Evolutionary conservation across 2,329 filamentous ascomycete genomes (phyloP).

Genomic region (Ophiostoma himal-ulmi): DNA sequence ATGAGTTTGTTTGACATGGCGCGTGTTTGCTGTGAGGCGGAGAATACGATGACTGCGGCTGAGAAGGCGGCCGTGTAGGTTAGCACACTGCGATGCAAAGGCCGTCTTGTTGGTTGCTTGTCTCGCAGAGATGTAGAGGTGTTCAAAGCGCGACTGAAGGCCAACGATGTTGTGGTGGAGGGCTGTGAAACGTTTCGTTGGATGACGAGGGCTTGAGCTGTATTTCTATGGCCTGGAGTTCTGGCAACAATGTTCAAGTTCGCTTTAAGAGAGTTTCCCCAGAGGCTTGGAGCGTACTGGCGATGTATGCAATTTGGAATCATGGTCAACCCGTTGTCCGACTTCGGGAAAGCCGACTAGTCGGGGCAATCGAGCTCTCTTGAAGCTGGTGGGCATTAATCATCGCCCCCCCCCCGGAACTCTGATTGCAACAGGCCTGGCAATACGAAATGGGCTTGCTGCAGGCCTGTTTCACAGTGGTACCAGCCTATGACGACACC

Average conservation of each 20-base stretch:
- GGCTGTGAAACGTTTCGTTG: background rate
- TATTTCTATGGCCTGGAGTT: background rate
- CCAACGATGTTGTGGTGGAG: background rate
- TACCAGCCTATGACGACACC: slow-evolving; percentile 17
- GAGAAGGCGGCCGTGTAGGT: background rate
- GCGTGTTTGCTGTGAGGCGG: background rate
- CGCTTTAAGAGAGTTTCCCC: background rate
- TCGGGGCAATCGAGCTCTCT: background rate
- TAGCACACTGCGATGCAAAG: background rate
- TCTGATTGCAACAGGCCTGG: background rate
- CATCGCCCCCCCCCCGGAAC: background rate
- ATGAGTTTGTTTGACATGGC: slow-evolving; percentile 59
- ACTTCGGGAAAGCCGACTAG: background rate
- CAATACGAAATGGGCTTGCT: background rate
- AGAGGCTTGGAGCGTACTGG: background rate
- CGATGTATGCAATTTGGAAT: slow-evolving; percentile 13
- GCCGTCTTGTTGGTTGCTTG: background rate
- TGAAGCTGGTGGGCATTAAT: background rate
- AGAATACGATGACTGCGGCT: background rate
- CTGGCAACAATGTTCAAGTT: background rate
- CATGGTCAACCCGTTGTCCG: slow-evolving; percentile 15
- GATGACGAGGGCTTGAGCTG: background rate
- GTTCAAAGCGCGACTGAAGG: background rate
- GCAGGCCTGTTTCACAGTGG: background rate
- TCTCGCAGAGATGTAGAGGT: background rate